phyloP scores from a whole-genome alignment of 495 filamentous ascomycete species.

The Bacidia rubella region DNA sequence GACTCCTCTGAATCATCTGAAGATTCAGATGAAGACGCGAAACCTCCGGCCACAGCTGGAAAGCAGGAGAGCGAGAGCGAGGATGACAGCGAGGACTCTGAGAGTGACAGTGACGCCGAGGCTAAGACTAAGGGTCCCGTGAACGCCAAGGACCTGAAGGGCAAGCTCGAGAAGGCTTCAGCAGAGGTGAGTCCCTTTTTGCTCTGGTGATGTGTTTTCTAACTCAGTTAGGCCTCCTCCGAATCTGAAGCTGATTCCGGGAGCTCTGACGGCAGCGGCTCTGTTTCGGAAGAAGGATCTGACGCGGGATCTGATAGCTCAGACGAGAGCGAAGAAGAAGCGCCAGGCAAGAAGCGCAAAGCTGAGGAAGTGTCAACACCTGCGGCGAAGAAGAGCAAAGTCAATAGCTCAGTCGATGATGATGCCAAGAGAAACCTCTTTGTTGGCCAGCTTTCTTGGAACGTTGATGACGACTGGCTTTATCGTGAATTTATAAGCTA shows the following conservation, averaged over 20 bases:
- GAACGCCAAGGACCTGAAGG: slow-evolving; percentile 17
- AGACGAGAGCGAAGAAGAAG: slow-evolving; percentile 36
- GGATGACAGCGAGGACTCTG: slow-evolving; percentile 3
- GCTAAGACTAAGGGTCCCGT: slow-evolving; percentile 21
- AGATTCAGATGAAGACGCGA: slow-evolving; percentile 21
- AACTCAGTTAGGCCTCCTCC: neutral
- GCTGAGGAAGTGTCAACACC: slow-evolving; percentile 52
- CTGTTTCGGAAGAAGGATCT: slow-evolving; percentile 21
- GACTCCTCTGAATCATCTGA: slow-evolving; percentile 30
- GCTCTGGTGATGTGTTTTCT: slow-evolving; percentile 6
- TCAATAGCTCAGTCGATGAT: slow-evolving; percentile 37
- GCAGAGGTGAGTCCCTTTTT: slow-evolving; percentile 12
- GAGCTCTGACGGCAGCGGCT: slow-evolving; percentile 25
- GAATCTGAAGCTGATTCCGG: slow-evolving; percentile 21
- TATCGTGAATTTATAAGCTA: slow-evolving; percentile 72
- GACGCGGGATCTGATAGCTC: slow-evolving; percentile 34
- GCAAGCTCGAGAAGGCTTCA: slow-evolving; percentile 12
- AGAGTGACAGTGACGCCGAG: neutral
- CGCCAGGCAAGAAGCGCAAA: slow-evolving; percentile 76
- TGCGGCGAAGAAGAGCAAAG: slow-evolving; percentile 75
- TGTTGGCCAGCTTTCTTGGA: slow-evolving; percentile 90
- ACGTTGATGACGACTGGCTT: slow-evolving; percentile 84
- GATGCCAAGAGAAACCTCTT: slow-evolving; percentile 63
- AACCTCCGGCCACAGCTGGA: neutral
- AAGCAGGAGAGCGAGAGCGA: slow-evolving; percentile 3